Evolutionary conservation across 805 yeast species (phyloP), one percentile per base, ranked within the genome.

Genomic region (Blastobotrys chiropterorum): DNA sequence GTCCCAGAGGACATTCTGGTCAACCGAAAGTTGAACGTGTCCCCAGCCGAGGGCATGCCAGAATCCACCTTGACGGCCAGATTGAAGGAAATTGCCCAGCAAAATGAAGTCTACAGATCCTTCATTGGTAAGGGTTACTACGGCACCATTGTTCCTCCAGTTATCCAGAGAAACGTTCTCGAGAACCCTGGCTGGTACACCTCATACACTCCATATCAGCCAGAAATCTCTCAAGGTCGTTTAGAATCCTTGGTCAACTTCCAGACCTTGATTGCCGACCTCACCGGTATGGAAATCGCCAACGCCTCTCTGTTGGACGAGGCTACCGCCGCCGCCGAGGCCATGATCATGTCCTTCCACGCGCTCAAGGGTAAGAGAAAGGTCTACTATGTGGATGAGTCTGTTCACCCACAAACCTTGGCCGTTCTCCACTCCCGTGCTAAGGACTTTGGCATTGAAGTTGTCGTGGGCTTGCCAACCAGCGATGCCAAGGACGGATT

Each of bases 131-230:
- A 87, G 67, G 99, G 99, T 41, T 94, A 92, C 70, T 86, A 88
- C 60, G 95, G 95, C 53, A 92, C 98, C 0, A 75, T 79, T 49
- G 73, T 88, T 45, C 99, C 99, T 0, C 85, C 95, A 1, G 97
- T 92, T 38, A 86, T 94, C 60, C 95, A 88, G 73, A 82, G 99
- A 67, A 94, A 94, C 63, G 70, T 94, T 53, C 73, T 94, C 52
- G 99, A 94, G 69, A 81, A 85, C 55, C 99, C 99, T 3, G 96
- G 90, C 66, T 94, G 99, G 99, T 94, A 94, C 75, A 94, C 99
- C 17, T 89, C 97, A 1, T 94, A 94, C 68, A 94, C 99, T 20
- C 99, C 99, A 38, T 94, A 94, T 69, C 99, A 94, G 72, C 97
- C 99, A 0, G 99, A 94, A 68, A 90, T 94, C 53, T 86, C 97